Percentiles rank a stretch among this genome's conserved stretches.
Conservation (phyloP, 2,329 filamentous ascomycete species). For the Daldinia sp. region DNA sequence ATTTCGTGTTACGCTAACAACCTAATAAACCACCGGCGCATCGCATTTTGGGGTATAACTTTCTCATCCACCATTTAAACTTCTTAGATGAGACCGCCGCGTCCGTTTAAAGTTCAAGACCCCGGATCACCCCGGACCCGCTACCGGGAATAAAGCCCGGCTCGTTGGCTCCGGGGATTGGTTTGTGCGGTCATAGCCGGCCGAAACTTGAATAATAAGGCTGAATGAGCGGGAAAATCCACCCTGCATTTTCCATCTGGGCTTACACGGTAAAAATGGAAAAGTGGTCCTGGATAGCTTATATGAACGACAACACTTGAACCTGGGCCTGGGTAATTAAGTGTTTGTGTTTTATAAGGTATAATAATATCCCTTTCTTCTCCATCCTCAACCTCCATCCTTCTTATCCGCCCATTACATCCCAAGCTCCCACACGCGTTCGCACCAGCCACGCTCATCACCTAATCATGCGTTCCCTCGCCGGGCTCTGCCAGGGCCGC, state of each 20-base stretch:
- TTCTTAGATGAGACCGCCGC: constrained; percentile 1
- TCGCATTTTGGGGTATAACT: not conserved
- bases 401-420: not conserved
- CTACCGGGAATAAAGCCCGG: constrained; percentile 3
- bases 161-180: not conserved
- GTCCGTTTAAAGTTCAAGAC: not conserved
- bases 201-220: not conserved
- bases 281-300: not conserved
- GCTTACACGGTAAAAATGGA: not conserved
- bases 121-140: not conserved
- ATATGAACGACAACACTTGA: not conserved
- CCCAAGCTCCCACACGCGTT: too few relatives aligned
- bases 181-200: not conserved
- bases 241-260: not conserved
- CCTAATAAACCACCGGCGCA: not conserved
- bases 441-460: too few relatives aligned
- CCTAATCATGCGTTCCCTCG: too few relatives aligned
- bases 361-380: not conserved
- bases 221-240: not conserved
- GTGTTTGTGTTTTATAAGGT: not conserved
- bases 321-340: not conserved
- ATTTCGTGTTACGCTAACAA: not conserved
- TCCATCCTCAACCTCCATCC: not conserved
- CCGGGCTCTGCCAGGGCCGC: not conserved
- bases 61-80: not conserved